Evolutionary conservation across 805 yeast species (phyloP).

Genomic region (Sugiyamaella americana): DNA sequence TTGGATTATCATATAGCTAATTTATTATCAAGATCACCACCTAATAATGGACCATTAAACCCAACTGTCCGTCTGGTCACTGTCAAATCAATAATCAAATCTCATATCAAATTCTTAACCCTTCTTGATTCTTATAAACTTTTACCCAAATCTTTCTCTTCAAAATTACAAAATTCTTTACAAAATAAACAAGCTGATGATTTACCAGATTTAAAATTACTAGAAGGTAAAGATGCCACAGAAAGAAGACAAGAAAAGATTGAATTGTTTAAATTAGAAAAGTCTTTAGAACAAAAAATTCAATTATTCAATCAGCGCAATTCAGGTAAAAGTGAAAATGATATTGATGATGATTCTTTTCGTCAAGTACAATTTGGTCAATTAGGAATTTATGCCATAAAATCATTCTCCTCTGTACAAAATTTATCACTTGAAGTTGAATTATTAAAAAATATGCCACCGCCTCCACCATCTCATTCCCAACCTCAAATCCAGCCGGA

Average conservation of each 20-base stretch:
- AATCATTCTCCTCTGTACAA: constrained; percentile 53
- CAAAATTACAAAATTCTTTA: constrained; percentile 11
- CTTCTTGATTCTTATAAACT: constrained; percentile 21
- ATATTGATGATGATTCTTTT: constrained; percentile 55
- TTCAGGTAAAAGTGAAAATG: background rate
- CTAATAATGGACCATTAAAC: constrained; percentile 12
- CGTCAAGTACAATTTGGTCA: constrained; percentile 53
- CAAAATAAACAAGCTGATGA: constrained; percentile 1
- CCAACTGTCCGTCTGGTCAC: constrained; percentile 18
- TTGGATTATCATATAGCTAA: constrained; percentile 55
- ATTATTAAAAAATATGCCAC: constrained; percentile 45
- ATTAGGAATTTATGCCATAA: constrained; percentile 45
- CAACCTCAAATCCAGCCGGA: background rate
- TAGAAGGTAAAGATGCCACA: constrained; percentile 32
- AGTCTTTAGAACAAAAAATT: constrained; percentile 44
- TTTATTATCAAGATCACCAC: constrained; percentile 28
- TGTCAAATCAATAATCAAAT: constrained; percentile 18
- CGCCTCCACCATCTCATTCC: constrained; percentile 4
- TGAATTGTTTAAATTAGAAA: constrained; percentile 56
- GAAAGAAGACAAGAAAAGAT: constrained; percentile 65
- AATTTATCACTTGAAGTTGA: constrained; percentile 58
- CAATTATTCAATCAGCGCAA: constrained; percentile 24
- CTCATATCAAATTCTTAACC: constrained; percentile 24
- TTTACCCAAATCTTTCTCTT: constrained; percentile 15
- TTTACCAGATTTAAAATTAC: constrained; percentile 9